phyloP scores from a whole-genome alignment of 306 rosid species.

The Luffa acutangula region DNA sequence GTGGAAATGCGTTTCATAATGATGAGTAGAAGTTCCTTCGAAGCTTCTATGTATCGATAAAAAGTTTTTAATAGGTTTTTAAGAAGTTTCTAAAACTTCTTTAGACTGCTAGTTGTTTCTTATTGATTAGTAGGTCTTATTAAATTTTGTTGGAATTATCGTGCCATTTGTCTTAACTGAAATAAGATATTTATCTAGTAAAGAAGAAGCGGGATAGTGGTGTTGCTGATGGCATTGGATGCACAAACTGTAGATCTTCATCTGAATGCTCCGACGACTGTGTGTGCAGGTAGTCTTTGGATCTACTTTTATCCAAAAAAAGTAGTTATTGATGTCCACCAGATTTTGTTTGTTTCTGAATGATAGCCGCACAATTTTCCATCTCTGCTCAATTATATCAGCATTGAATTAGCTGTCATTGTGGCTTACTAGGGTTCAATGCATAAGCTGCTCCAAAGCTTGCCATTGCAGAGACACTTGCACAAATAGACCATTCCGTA shows the following conservation, averaged over 20 bases:
- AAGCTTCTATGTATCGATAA: neutral
- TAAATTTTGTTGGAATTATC: neutral
- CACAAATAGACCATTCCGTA: constrained; percentile 81
- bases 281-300: constrained; percentile 66
- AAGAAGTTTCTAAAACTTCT: neutral
- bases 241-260: constrained; percentile 39
- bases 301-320: neutral
- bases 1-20: neutral
- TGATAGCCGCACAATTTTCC: neutral
- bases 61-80: neutral
- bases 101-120: neutral
- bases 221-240: constrained; percentile 62
- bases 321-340: neutral
- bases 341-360: neutral
- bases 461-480: constrained; percentile 76
- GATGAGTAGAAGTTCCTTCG: neutral
- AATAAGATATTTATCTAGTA: constrained; percentile 61
- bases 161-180: constrained; percentile 34
- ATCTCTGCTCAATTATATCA: neutral
- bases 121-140: neutral
- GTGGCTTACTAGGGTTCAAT: constrained; percentile 57
- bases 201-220: constrained; percentile 72
- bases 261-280: constrained; percentile 62
- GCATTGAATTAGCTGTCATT: neutral
- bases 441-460: constrained; percentile 92